phyloP scores from a whole-genome alignment of 768 basidiomycete genomes.

The Asterophora lycoperdoides region DNA sequence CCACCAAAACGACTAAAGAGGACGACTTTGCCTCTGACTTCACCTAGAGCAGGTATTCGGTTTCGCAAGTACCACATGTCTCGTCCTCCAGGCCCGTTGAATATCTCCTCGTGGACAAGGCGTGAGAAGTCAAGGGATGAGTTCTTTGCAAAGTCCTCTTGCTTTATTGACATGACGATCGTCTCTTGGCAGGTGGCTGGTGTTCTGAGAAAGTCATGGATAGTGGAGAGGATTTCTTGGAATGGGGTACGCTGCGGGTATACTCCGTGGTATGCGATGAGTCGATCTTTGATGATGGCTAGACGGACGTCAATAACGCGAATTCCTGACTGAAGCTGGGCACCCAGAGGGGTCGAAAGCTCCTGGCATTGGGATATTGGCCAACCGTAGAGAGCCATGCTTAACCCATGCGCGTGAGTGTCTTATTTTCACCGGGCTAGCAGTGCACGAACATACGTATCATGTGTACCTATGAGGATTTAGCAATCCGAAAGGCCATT shows the following conservation, averaged over 20 bases:
- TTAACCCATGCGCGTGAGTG: conserved; percentile 21
- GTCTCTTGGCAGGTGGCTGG: conserved; percentile 61
- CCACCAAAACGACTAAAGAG: conserved; percentile 85
- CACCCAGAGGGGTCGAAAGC: conserved; percentile 49
- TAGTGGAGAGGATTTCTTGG: conserved; percentile 52
- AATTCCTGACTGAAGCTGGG: conserved; percentile 74
- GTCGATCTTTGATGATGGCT: conserved; percentile 53
- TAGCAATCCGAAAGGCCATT: conserved; percentile 15
- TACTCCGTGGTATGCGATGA: conserved; percentile 77
- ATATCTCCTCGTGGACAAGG: conserved; percentile 63
- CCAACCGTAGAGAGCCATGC: conserved; percentile 84
- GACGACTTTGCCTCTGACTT: conserved; percentile 81
- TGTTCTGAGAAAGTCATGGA: conserved; percentile 62
- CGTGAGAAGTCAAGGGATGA: conserved; percentile 52
- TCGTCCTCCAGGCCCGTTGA: conserved; percentile 45
- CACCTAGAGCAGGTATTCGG: conserved; percentile 72
- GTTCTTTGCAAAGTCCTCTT: conserved; percentile 63
- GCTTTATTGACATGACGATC: conserved; percentile 84
- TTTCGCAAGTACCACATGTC: conserved; percentile 83
- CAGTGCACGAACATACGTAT: conserved; percentile 46
- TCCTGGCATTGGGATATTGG: conserved; percentile 87
- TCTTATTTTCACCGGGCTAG: not conserved
- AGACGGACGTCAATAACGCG: conserved; percentile 82
- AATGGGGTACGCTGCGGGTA: conserved; percentile 71
- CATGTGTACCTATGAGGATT: conserved; percentile 51